phyloP scores from a whole-genome alignment of 2,329 filamentous ascomycete species.

The Fusarium sp. region DNA sequence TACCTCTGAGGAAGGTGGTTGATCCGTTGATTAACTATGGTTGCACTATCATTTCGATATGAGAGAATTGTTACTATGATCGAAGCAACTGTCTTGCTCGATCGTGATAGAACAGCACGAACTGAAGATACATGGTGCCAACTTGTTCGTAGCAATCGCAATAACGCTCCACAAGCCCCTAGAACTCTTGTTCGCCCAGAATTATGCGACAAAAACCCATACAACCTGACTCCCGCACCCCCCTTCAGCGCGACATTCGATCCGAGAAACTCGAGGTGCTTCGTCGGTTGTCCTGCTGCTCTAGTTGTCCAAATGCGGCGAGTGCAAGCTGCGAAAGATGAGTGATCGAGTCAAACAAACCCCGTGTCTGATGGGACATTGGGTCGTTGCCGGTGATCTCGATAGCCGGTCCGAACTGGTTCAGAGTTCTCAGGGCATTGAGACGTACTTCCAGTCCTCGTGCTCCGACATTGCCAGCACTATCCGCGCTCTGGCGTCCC shows the following conservation, averaged over 20 bases:
- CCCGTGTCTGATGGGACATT: slow-evolving; percentile 5
- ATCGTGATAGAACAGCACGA: not conserved
- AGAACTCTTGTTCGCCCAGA: not conserved
- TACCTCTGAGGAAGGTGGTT: not conserved
- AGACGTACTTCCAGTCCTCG: not conserved
- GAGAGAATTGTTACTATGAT: not conserved
- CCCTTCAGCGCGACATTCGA: not conserved
- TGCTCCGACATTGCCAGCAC: not conserved
- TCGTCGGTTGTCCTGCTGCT: not conserved
- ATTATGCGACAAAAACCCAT: not conserved
- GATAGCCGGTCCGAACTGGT: not conserved
- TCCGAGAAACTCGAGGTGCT: not conserved
- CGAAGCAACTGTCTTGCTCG: not conserved
- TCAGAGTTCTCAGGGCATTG: not conserved
- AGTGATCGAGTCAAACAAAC: slow-evolving; percentile 6
- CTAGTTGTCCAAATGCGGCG: not conserved
- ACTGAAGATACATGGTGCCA: not conserved
- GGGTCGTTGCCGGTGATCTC: not conserved
- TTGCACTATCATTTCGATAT: not conserved
- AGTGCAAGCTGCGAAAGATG: not conserved
- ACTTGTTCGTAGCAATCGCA: not conserved
- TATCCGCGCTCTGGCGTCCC: not conserved
- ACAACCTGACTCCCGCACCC: not conserved
- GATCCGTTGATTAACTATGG: not conserved
- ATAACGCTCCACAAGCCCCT: not conserved